Percentiles rank a stretch among this genome's conserved stretches.
These are phyloP conservation scores for Waltergamsia citrina DNA, from an alignment of 2,329 filamentous ascomycete genomes.

Conservation along the genomic window DNA sequence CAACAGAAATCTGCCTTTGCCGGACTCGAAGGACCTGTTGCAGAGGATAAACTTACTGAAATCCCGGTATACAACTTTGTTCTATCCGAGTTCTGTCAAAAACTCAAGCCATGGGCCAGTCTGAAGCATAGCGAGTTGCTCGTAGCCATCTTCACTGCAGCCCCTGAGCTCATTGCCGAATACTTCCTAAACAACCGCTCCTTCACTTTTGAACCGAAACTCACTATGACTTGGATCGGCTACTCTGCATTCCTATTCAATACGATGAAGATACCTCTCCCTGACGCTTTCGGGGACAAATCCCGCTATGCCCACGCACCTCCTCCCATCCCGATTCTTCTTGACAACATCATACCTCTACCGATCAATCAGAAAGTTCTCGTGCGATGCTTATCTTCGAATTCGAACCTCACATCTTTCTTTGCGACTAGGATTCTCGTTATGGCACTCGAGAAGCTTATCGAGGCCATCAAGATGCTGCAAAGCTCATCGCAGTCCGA, in stretches of 20 bases:
- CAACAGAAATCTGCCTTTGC: conserved; percentile 15
- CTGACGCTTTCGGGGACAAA: conserved; percentile 59
- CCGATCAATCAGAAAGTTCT: conserved; percentile 75
- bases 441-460: conserved; percentile 70
- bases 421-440: conserved; percentile 76
- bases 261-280: conserved; percentile 65
- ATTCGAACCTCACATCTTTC: conserved; percentile 70
- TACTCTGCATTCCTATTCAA: conserved; percentile 85
- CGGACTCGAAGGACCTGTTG: conserved; percentile 59
- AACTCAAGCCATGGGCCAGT: conserved; percentile 74
- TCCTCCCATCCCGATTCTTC: conserved; percentile 66
- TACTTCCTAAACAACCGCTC: conserved; percentile 76
- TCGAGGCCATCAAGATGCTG: conserved; percentile 52
- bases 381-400: conserved; percentile 68
- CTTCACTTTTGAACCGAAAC: conserved; percentile 83
- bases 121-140: conserved; percentile 74
- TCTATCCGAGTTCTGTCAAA: conserved; percentile 69
- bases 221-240: conserved; percentile 90
- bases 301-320: conserved; percentile 54
- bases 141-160: conserved; percentile 66
- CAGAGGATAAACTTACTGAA: conserved; percentile 58
- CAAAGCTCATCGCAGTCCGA: conserved; percentile 17
- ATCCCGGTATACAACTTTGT: conserved; percentile 71
- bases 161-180: conserved; percentile 78
- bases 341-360: conserved; percentile 80